phyloP scores from a whole-genome alignment of 345 rosid species.

The Murraya paniculata region DNA sequence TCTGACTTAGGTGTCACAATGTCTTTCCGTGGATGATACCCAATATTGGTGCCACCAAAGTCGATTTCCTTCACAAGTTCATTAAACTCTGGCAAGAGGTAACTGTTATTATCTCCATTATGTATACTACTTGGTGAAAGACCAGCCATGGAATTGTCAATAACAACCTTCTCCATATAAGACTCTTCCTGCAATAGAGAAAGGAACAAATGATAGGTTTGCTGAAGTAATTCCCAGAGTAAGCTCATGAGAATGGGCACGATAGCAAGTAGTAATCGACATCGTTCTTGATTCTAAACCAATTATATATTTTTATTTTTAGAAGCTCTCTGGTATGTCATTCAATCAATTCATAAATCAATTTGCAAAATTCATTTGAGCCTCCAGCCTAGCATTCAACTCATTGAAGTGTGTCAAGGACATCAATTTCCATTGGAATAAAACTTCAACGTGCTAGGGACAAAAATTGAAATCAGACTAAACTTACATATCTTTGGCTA shows the following conservation, averaged over 20 bases:
- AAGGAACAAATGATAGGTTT: not conserved
- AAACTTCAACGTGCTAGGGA: not conserved
- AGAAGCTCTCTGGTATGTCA: not conserved
- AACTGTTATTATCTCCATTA: constrained; percentile 41
- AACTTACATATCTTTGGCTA: constrained; percentile 37
- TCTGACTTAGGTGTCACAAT: constrained; percentile 36
- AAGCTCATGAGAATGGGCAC: not conserved
- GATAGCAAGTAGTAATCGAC: not conserved
- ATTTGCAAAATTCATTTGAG: not conserved
- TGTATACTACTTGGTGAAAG: constrained; percentile 38
- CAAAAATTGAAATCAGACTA: not conserved
- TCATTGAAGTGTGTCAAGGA: not conserved
- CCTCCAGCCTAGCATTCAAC: not conserved
- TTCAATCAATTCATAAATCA: not conserved
- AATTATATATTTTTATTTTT: not conserved
- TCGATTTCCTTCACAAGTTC: constrained; percentile 49
- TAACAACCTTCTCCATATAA: constrained; percentile 10
- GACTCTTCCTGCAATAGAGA: constrained; percentile 32
- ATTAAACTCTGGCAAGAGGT: constrained; percentile 55
- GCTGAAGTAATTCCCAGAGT: not conserved
- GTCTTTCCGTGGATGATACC: constrained; percentile 27
- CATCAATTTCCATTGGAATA: not conserved
- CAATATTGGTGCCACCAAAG: constrained; percentile 17
- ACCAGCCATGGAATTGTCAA: constrained; percentile 28
- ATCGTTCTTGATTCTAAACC: not conserved